Base-by-base conservation (phyloP, 257 asterid species). In the Nicotiana paniculata region DNA sequence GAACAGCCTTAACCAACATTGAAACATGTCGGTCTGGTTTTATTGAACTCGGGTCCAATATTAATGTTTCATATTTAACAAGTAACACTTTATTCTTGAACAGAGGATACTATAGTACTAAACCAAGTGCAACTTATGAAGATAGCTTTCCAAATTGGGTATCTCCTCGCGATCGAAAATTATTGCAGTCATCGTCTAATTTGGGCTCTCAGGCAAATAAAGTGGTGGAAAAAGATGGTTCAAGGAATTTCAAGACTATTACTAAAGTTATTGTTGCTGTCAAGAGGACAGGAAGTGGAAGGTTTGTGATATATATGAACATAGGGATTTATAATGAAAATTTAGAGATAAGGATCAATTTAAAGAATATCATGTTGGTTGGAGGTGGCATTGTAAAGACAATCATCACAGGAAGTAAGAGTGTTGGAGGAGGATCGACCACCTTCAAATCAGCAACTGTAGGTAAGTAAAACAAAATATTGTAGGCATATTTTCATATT, bases 331-430 rank as follows among this genome's bases (percentile, higher is more conserved):
- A 96, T 28, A 83, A 55, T 24, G 99, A 96, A 87, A 93, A 91
- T 79, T 94, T 94, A 77, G 87, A 88, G 3, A 91, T 94, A 30
- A 95, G 84, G 28, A 61, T 26, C 4, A 58, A 66, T 17, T 76
- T 90, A 86, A 87, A 63, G 89, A 90, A 93, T 86, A 86, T 95
- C 11, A 43, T 89, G 97, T 77, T 95, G 82, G 64, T 91, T 66
- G 99, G 98, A 21, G 99, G 92, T 77, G 99, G 98, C 0, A 95
- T 92, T 76, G 98, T 97, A 81, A 90, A 62, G 86, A 95, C 98
- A 1, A 87, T 95, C 17, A 95, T 95, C 77, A 93, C 97, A 55
- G 98, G 98, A 59, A 92, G 96, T 79, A 86, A 79, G 59, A 93
- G 98, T 75, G 94, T 92, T 68, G 95, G 86, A 69, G 95, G 97